phyloP scores from a whole-genome alignment of 1,284 basidiomycete species.

The Fomitopsis palustris region DNA sequence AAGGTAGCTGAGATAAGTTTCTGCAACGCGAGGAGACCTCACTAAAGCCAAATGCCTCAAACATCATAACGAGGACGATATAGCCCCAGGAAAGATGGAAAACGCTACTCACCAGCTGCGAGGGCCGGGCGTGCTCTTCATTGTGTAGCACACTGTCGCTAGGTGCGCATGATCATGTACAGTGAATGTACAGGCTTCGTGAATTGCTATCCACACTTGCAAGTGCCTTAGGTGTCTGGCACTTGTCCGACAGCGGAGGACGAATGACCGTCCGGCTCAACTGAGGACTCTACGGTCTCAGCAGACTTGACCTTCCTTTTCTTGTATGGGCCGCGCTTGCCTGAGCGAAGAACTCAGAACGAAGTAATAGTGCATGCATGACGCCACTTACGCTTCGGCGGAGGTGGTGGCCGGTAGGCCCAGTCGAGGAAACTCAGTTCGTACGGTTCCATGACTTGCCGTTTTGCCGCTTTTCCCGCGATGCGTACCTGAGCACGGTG shows the following conservation, averaged over 20 bases:
- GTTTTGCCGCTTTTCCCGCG: background rate
- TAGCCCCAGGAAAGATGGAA: background rate
- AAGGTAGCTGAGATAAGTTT: constrained; percentile 65
- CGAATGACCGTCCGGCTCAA: background rate
- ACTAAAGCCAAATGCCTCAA: constrained; percentile 94
- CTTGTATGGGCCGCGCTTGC: constrained; percentile 17
- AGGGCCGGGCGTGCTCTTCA: background rate
- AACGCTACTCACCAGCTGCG: constrained; percentile 7
- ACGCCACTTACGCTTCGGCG: constrained; percentile 12
- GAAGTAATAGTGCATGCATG: background rate
- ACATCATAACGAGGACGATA: constrained; percentile 53
- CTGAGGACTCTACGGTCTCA: background rate
- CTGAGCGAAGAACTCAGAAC: background rate
- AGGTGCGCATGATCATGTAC: background rate
- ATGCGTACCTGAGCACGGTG: constrained; percentile 11
- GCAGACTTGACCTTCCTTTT: constrained; percentile 7
- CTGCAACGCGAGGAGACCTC: constrained; percentile 52
- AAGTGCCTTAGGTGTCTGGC: background rate
- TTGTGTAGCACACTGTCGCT: background rate
- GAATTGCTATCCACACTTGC: background rate
- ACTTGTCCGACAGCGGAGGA: background rate
- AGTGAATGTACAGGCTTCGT: background rate
- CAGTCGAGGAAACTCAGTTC: constrained; percentile 14
- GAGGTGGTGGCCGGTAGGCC: constrained; percentile 8
- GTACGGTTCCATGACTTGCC: background rate